Percentiles rank a stretch among this genome's conserved stretches.
Evolutionary conservation across 2,329 filamentous ascomycete species (phyloP).

Genomic region (Huntiella omanensis): DNA sequence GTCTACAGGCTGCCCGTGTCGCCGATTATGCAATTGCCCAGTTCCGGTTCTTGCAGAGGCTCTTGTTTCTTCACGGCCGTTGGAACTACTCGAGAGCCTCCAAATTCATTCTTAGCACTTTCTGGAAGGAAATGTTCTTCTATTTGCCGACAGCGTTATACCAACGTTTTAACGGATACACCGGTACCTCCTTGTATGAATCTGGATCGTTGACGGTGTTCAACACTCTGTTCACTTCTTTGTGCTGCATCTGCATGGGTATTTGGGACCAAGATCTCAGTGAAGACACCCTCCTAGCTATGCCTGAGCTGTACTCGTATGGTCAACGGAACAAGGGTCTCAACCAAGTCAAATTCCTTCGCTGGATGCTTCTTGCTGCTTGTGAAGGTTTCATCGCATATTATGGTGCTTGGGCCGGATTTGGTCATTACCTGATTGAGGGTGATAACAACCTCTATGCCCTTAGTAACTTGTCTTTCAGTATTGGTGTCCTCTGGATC

Average conservation of each 20-base stretch:
- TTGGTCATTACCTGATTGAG: slow-evolving; percentile 28
- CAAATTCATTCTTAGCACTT: slow-evolving; percentile 78
- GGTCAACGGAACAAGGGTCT: slow-evolving; percentile 57
- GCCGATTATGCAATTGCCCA: slow-evolving; percentile 86
- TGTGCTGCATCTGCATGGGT: slow-evolving; percentile 74
- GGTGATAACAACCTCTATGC: slow-evolving; percentile 54
- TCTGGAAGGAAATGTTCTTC: slow-evolving; percentile 77
- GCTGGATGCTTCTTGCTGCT: slow-evolving; percentile 61
- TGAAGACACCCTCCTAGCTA: slow-evolving; percentile 71
- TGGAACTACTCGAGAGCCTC: slow-evolving; percentile 83
- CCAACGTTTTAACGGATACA: slow-evolving; percentile 70
- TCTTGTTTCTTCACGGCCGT: slow-evolving; percentile 67
- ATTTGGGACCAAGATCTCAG: slow-evolving; percentile 81
- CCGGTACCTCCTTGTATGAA: slow-evolving; percentile 80
- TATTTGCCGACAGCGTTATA: slow-evolving; percentile 73
- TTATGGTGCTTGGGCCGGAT: slow-evolving; percentile 40
- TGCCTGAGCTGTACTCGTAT: slow-evolving; percentile 76
- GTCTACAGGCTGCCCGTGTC: slow-evolving; percentile 72
- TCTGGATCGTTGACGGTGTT: slow-evolving; percentile 74
- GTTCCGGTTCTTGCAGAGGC: slow-evolving; percentile 71
- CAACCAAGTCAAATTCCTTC: slow-evolving; percentile 52
- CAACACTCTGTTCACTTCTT: slow-evolving; percentile 83
- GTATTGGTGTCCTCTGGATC: slow-evolving; percentile 51
- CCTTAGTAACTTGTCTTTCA: slow-evolving; percentile 54
- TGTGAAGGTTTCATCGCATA: slow-evolving; percentile 56